Conservation (phyloP, 2,329 filamentous ascomycete species). For the Celoporthe dispersa region DNA sequence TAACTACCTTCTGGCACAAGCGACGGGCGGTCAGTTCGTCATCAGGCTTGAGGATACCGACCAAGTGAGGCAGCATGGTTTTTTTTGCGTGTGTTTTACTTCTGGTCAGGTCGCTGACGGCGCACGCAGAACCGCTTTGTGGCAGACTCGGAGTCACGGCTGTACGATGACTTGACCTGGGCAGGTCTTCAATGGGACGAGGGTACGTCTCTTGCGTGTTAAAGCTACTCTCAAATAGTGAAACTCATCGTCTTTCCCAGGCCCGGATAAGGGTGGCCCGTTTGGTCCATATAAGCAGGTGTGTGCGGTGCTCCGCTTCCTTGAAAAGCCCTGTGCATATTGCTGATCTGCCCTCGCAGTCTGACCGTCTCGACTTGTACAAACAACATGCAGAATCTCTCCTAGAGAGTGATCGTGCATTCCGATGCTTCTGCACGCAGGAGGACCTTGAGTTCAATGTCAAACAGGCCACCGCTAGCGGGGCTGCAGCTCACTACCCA, state of each 20-base stretch:
- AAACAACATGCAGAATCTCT: conserved; percentile 70
- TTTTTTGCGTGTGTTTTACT: too few relatives aligned
- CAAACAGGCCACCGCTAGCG: conserved; percentile 43
- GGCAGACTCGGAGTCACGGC: conserved; percentile 73
- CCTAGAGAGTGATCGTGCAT: conserved; percentile 74
- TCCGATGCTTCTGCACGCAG: conserved; percentile 88
- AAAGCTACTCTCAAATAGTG: not conserved
- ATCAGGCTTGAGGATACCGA: conserved; percentile 95
- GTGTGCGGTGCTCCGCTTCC: conserved; percentile 42
- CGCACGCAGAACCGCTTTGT: conserved; percentile 68
- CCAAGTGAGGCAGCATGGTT: conserved; percentile 47
- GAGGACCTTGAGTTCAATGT: conserved; percentile 61
- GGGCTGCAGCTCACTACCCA: conserved; percentile 52
- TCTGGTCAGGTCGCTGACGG: conserved; percentile 37
- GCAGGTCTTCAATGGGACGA: conserved; percentile 93
- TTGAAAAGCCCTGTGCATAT: conserved; percentile 21
- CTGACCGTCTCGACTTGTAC: conserved; percentile 78
- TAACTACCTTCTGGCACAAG: conserved; percentile 88
- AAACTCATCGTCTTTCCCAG: conserved; percentile 39
- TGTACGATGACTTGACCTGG: conserved; percentile 85
- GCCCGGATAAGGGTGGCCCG: conserved; percentile 78
- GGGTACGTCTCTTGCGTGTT: conserved; percentile 33
- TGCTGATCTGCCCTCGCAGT: conserved; percentile 54
- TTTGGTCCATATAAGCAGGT: conserved; percentile 78
- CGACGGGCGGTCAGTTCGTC: conserved; percentile 87